A percentile compares a stretch with the other conserved stretches of the same genome.
Evolutionary conservation across 2,329 filamentous ascomycete genomes (phyloP).

Genomic region (Verticillium albo-atrum): DNA sequence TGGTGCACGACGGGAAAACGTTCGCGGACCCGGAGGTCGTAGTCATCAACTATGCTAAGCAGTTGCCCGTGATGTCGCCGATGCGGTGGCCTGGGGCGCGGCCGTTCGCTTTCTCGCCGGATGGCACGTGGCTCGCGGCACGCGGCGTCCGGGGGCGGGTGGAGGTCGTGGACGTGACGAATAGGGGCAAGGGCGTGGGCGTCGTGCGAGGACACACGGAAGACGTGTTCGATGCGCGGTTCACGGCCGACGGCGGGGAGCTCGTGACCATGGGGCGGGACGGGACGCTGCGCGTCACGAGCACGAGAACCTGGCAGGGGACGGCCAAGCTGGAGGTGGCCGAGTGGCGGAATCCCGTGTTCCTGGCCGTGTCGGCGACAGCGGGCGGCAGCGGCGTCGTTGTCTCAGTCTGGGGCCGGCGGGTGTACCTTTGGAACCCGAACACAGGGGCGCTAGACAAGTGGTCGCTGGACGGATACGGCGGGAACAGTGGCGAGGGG

Average conservation of each 20-base stretch:
- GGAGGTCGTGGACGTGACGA: conserved; percentile 3
- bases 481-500: conserved; percentile 6
- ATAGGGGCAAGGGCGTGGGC: conserved; percentile 2
- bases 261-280: conserved; percentile 8
- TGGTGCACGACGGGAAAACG: conserved; percentile 5
- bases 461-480: conserved; percentile 6
- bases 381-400: conserved; percentile 1
- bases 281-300: conserved; percentile 7
- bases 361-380: not conserved
- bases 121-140: conserved; percentile 3
- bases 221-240: conserved; percentile 10
- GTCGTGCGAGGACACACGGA: conserved; percentile 10
- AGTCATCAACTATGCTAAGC: conserved; percentile 1
- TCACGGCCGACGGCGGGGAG: conserved; percentile 3
- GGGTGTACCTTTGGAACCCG: conserved; percentile 8
- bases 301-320: conserved; percentile 1
- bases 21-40: conserved; percentile 5
- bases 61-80: not conserved
- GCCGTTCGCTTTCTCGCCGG: conserved; percentile 5
- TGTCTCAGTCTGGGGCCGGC: conserved; percentile 7
- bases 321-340: conserved; percentile 9
- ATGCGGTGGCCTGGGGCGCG: not conserved
- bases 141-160: conserved; percentile 6
- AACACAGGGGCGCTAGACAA: conserved; percentile 5
- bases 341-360: conserved; percentile 9